Percentiles rank a stretch among this genome's conserved stretches.
These are phyloP conservation scores for Yamadazyma membranifaciens DNA, from an alignment of 1,139 yeast species.

Conservation along the genomic window DNA sequence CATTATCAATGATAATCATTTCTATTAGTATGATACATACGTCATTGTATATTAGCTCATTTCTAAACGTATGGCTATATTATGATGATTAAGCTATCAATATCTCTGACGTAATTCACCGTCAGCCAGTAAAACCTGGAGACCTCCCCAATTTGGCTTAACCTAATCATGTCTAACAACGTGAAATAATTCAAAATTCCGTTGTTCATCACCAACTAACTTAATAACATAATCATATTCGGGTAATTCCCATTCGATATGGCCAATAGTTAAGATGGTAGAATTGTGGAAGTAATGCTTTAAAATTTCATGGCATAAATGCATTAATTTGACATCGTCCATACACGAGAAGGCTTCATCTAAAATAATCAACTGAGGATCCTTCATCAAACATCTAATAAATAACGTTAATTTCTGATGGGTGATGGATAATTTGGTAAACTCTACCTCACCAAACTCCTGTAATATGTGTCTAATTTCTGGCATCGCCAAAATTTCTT, in stretches of 20 bases:
- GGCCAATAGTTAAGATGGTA: slow-evolving; percentile 77
- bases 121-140: too few relatives aligned
- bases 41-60: too few relatives aligned
- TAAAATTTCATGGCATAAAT: slow-evolving; percentile 64
- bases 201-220: slow-evolving; percentile 32
- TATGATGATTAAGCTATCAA: too few relatives aligned
- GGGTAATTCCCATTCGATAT: slow-evolving; percentile 53
- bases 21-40: too few relatives aligned
- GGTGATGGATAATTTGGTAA: slow-evolving; percentile 60
- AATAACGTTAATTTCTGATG: slow-evolving; percentile 79
- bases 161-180: neutral
- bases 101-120: too few relatives aligned
- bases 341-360: slow-evolving; percentile 95
- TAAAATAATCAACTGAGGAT: slow-evolving; percentile 73
- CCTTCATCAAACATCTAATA: slow-evolving; percentile 70
- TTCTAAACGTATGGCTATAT: too few relatives aligned
- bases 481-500: slow-evolving; percentile 17
- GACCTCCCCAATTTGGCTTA: too few relatives aligned
- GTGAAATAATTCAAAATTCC: slow-evolving; percentile 22
- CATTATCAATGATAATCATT: too few relatives aligned
- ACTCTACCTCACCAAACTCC: slow-evolving; percentile 31
- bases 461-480: slow-evolving; percentile 29
- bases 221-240: slow-evolving; percentile 33
- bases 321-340: slow-evolving; percentile 62
- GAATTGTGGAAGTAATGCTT: slow-evolving; percentile 52